Percentiles rank a stretch among this genome's conserved stretches.
These are phyloP conservation scores for Panicum miliaceum DNA, from an alignment of 176 grass and related monocot genomes.

Conservation along the genomic window DNA sequence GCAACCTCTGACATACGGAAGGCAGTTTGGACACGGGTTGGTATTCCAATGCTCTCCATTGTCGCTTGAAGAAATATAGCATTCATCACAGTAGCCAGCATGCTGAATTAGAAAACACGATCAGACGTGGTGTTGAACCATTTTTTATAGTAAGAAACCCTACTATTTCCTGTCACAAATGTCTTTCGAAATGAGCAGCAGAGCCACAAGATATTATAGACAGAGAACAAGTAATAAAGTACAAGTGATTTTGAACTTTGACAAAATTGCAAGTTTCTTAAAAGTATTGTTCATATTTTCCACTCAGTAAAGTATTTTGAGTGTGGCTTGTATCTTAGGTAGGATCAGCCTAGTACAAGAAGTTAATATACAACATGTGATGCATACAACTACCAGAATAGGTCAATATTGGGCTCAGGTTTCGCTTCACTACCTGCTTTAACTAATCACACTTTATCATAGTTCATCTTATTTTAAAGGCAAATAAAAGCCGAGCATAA, in stretches of 20 bases:
- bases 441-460: not conserved
- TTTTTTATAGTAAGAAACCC: constrained; percentile 15
- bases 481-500: not conserved
- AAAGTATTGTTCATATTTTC: not conserved
- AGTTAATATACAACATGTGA: not conserved
- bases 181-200: not conserved
- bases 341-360: not conserved
- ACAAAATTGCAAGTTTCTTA: constrained; percentile 13
- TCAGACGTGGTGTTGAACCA: not conserved
- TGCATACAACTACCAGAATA: constrained; percentile 1
- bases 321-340: not conserved
- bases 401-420: not conserved
- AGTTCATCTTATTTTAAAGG: not conserved
- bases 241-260: not conserved
- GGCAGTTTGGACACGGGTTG: constrained; percentile 93
- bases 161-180: not conserved
- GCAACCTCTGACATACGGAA: constrained; percentile 99
- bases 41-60: constrained; percentile 99
- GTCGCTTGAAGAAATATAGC: constrained; percentile 99
- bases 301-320: constrained; percentile 12
- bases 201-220: constrained; percentile 16
- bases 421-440: constrained; percentile 5
- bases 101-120: constrained; percentile 51
- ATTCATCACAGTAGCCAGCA: constrained; percentile 99
- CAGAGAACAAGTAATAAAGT: not conserved